Evolutionary conservation across 1,139 yeast species (phyloP).

Genomic region (Kodamaea alishanica): DNA sequence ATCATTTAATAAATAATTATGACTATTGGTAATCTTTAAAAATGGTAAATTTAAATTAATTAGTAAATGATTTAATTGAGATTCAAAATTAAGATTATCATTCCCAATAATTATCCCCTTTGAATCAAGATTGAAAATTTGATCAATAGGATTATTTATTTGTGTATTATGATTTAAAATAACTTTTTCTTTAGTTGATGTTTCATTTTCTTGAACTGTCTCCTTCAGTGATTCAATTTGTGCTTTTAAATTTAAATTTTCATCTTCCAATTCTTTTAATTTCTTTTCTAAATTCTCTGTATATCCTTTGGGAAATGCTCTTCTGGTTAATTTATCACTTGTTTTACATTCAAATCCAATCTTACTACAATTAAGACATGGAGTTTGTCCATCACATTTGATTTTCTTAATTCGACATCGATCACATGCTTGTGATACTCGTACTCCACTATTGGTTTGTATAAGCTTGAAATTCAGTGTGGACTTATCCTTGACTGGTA

Average conservation of each 20-base stretch:
- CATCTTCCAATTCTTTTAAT: constrained; percentile 58
- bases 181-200: constrained; percentile 2
- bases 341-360: constrained; percentile 67
- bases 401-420: constrained; percentile 73
- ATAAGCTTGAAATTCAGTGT: constrained; percentile 35
- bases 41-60: constrained; percentile 46
- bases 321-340: constrained; percentile 65
- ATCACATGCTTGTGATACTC: constrained; percentile 79
- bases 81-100: constrained; percentile 47
- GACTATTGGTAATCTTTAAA: constrained; percentile 45
- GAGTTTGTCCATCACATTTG: constrained; percentile 70
- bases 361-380: constrained; percentile 64
- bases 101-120: constrained; percentile 48
- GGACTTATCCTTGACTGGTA: constrained; percentile 10
- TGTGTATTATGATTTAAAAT: constrained; percentile 18
- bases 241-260: constrained; percentile 39
- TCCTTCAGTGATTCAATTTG: constrained; percentile 10
- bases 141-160: constrained; percentile 47
- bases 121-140: constrained; percentile 43
- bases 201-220: background rate
- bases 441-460: constrained; percentile 36
- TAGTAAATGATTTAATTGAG: constrained; percentile 46
- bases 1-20: constrained; percentile 42
- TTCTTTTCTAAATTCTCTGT: constrained; percentile 69
- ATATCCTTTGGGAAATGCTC: constrained; percentile 55